These are phyloP conservation scores for Immersiporthe knoxdaviesiana DNA, from an alignment of 2,329 filamentous ascomycete species.

Conservation along the genomic window DNA sequence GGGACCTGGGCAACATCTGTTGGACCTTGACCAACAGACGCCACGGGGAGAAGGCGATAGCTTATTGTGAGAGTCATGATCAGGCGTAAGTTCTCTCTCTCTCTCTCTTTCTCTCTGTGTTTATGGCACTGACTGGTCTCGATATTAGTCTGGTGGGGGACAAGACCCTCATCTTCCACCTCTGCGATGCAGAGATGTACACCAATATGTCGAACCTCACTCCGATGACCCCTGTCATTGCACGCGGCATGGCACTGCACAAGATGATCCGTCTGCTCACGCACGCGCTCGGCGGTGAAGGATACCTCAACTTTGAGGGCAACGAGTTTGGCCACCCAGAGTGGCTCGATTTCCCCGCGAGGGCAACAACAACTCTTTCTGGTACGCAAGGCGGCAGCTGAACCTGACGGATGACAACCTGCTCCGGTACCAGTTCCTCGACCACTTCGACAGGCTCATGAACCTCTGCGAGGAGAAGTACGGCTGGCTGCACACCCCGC, in stretches of 20 bases:
- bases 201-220: constrained; percentile 92
- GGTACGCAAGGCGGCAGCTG: constrained; percentile 90
- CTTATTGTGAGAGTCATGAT: constrained; percentile 95
- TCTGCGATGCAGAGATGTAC: constrained; percentile 96
- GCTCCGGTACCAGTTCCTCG: constrained; percentile 87
- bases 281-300: constrained; percentile 88
- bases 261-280: constrained; percentile 97
- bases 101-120: neutral
- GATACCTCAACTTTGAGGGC: constrained; percentile 97
- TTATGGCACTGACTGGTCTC: constrained; percentile 31
- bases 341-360: constrained; percentile 97
- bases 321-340: constrained; percentile 99
- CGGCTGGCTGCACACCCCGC: constrained; percentile 83
- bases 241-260: constrained; percentile 88
- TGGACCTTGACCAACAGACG: constrained; percentile 90
- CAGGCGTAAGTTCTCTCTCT: constrained; percentile 78
- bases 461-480: constrained; percentile 85
- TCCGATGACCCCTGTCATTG: constrained; percentile 84
- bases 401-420: constrained; percentile 87
- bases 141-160: constrained; percentile 82
- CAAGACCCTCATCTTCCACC: constrained; percentile 96
- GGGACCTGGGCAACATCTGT: constrained; percentile 85
- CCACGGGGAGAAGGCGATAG: constrained; percentile 97
- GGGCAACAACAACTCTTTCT: constrained; percentile 91
- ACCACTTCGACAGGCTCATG: constrained; percentile 93